A percentile compares a stretch with the other conserved stretches of the same genome.
Conservation (phyloP, 2,329 filamentous ascomycete genomes). For the Rhynchosporium secalis region DNA sequence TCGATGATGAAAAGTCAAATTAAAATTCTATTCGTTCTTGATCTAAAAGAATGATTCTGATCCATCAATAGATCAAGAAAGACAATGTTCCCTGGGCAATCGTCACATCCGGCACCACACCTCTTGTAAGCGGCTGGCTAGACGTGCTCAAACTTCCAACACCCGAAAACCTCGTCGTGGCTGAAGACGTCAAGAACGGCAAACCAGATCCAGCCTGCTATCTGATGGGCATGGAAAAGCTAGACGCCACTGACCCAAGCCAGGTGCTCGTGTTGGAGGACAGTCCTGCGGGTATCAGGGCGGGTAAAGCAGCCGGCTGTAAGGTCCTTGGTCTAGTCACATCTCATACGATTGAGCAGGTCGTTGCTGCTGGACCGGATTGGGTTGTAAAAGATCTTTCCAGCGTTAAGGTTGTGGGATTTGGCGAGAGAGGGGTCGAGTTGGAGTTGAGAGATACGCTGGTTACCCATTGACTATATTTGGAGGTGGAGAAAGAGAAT, state of each 20-base stretch:
- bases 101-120: slow-evolving; percentile 71
- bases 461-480: slow-evolving; percentile 20
- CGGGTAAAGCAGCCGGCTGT: slow-evolving; percentile 71
- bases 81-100: slow-evolving; percentile 71
- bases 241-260: slow-evolving; percentile 47
- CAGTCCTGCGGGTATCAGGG: slow-evolving; percentile 63
- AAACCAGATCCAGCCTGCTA: slow-evolving; percentile 81
- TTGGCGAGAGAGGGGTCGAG: slow-evolving; percentile 43
- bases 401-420: slow-evolving; percentile 55
- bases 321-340: slow-evolving; percentile 66
- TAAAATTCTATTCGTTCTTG: not conserved
- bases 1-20: not conserved
- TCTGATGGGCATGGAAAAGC: slow-evolving; percentile 61
- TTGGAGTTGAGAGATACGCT: slow-evolving; percentile 37
- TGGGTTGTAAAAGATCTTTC: slow-evolving; percentile 68
- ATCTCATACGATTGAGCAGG: slow-evolving; percentile 60
- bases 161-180: slow-evolving; percentile 68
- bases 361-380: slow-evolving; percentile 64
- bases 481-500: not conserved
- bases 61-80: slow-evolving; percentile 52
- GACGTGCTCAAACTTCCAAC: slow-evolving; percentile 62
- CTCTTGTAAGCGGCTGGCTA: slow-evolving; percentile 72
- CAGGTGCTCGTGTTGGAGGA: slow-evolving; percentile 66
- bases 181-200: slow-evolving; percentile 72
- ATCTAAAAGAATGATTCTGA: not conserved